phyloP scores from a whole-genome alignment of 495 filamentous ascomycete species.

The Neurospora sp. region DNA sequence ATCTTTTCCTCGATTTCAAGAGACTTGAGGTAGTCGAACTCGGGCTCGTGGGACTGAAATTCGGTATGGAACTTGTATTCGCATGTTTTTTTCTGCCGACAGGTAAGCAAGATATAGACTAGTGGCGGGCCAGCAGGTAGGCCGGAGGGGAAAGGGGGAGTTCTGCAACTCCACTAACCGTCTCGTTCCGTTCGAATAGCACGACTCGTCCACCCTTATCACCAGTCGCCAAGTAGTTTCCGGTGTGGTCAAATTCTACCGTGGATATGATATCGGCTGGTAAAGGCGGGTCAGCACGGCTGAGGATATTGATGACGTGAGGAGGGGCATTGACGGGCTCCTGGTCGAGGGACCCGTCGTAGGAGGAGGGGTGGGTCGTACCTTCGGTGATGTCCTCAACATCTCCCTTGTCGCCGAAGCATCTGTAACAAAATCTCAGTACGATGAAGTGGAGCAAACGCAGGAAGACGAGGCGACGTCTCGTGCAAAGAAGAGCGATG shows the following conservation, averaged over 20 bases:
- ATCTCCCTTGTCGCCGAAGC: constrained; percentile 99
- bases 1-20: constrained; percentile 99
- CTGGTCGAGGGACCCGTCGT: neutral
- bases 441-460: constrained; percentile 6
- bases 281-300: constrained; percentile 17
- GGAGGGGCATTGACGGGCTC: neutral
- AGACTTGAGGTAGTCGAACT: constrained; percentile 98
- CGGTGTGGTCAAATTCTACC: constrained; percentile 97
- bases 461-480: neutral
- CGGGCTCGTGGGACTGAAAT: constrained; percentile 97
- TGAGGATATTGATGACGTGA: neutral
- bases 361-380: constrained; percentile 29
- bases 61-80: constrained; percentile 99
- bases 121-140: neutral
- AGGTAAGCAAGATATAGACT: constrained; percentile 3
- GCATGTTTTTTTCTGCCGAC: constrained; percentile 91
- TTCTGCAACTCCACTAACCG: constrained; percentile 47
- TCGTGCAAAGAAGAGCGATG: neutral
- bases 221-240: constrained; percentile 94
- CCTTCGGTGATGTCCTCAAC: constrained; percentile 99
- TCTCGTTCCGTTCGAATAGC: constrained; percentile 95
- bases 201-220: constrained; percentile 97
- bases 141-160: neutral
- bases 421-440: constrained; percentile 44
- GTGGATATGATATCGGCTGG: constrained; percentile 98